These are phyloP conservation scores for Byssothecium circinans DNA, from an alignment of 2,329 filamentous ascomycete species.

Conservation along the genomic window DNA sequence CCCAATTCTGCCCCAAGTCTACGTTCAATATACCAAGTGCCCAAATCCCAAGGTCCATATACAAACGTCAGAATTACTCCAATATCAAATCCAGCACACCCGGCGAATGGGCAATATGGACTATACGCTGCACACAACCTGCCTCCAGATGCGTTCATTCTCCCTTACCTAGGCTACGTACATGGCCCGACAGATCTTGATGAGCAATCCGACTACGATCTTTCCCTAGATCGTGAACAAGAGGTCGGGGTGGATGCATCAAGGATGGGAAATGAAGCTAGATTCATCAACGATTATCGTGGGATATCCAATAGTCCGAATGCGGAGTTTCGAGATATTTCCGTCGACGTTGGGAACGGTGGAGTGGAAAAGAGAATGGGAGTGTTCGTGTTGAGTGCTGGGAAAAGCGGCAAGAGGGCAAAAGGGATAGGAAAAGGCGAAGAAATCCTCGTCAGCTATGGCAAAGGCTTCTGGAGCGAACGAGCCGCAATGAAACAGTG, in stretches of 20 bases:
- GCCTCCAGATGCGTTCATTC: conserved; percentile 49
- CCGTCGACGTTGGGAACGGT: conserved; percentile 40
- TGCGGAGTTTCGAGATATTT: conserved; percentile 49
- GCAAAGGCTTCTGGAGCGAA: conserved; percentile 55
- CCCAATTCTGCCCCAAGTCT: conserved; percentile 16
- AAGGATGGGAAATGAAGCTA: conserved; percentile 53
- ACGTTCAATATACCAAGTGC: conserved; percentile 17
- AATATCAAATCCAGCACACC: conserved; percentile 48
- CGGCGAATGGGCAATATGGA: conserved; percentile 52
- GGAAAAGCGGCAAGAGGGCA: conserved; percentile 52
- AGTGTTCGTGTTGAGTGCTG: conserved; percentile 53
- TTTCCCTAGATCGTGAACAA: conserved; percentile 53
- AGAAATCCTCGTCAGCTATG: conserved; percentile 58
- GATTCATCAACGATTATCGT: conserved; percentile 59
- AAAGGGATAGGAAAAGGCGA: conserved; percentile 52
- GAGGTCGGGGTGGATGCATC: conserved; percentile 54
- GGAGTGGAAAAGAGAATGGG: conserved; percentile 52
- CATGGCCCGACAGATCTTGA: conserved; percentile 50
- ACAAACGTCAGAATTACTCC: conserved; percentile 46
- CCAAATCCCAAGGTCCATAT: conserved; percentile 31
- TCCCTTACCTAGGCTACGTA: conserved; percentile 54
- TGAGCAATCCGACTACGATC: conserved; percentile 53
- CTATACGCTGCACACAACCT: conserved; percentile 52
- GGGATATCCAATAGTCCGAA: conserved; percentile 47
- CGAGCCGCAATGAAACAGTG: conserved; percentile 16